Conservation (phyloP, 2,329 filamentous ascomycete species). For the Alternaria burnsii region DNA sequence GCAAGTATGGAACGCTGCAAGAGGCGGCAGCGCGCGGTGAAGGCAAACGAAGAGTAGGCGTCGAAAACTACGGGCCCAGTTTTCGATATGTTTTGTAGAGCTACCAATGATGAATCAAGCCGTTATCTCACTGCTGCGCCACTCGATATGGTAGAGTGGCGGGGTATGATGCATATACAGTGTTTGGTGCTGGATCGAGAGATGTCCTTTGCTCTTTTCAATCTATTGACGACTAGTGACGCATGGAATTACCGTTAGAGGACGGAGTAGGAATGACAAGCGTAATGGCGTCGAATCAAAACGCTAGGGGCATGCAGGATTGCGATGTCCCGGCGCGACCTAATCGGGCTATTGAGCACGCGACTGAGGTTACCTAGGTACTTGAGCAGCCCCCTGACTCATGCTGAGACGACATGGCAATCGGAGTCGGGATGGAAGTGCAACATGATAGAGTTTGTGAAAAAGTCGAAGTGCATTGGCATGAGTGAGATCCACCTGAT, state of each 20-base stretch:
- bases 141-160: neutral
- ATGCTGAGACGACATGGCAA: neutral
- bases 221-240: slow-evolving; percentile 5
- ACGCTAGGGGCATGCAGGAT: slow-evolving; percentile 1
- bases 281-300: slow-evolving; percentile 8
- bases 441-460: neutral
- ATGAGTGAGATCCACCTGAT: neutral
- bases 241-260: neutral
- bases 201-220: neutral
- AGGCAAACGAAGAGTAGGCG: slow-evolving; percentile 24
- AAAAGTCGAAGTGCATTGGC: neutral
- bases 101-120: neutral
- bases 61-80: slow-evolving; percentile 47
- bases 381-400: neutral
- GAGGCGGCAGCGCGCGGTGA: slow-evolving; percentile 27
- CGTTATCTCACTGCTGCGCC: neutral
- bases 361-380: slow-evolving; percentile 1
- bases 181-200: neutral
- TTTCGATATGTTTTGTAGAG: slow-evolving; percentile 46
- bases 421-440: neutral
- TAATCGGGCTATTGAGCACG: slow-evolving; percentile 20
- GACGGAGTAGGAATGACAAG: neutral
- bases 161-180: neutral
- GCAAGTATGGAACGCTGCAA: slow-evolving; percentile 37
- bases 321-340: neutral